Conservation (phyloP, 306 rosid species). For the Hippophae tibetana region DNA sequence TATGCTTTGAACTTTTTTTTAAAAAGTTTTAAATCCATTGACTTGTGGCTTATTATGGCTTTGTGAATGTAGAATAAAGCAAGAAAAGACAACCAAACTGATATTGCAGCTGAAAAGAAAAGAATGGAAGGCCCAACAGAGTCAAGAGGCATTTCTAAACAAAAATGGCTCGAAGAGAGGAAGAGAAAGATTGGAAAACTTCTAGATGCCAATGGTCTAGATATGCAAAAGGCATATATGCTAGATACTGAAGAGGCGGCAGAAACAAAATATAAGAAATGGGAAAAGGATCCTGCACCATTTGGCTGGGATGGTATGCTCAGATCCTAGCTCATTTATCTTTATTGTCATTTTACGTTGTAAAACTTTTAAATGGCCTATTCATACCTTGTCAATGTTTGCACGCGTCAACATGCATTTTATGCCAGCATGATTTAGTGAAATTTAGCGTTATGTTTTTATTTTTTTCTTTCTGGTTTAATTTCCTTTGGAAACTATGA, state of each 20-base stretch:
- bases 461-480: too few species aligned
- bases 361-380: background rate
- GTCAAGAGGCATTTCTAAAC: conserved; percentile 90
- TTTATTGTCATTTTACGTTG: background rate
- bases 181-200: conserved; percentile 88
- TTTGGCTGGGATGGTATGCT: conserved; percentile 90
- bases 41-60: background rate
- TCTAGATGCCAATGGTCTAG: conserved; percentile 91
- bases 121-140: conserved; percentile 88
- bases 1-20: conserved; percentile 7
- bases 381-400: background rate
- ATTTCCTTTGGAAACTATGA: too few species aligned
- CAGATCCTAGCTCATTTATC: background rate
- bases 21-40: background rate
- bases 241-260: conserved; percentile 92
- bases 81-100: conserved; percentile 76
- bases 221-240: conserved; percentile 76
- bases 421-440: background rate
- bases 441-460: too few species aligned
- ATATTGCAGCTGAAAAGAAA: conserved; percentile 85
- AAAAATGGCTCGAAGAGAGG: conserved; percentile 94
- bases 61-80: conserved; percentile 58
- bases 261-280: conserved; percentile 77
- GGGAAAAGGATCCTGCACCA: conserved; percentile 99
- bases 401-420: background rate